phyloP scores from a whole-genome alignment of 2,329 filamentous ascomycete species.

The Purpureocillium lavendulum region DNA sequence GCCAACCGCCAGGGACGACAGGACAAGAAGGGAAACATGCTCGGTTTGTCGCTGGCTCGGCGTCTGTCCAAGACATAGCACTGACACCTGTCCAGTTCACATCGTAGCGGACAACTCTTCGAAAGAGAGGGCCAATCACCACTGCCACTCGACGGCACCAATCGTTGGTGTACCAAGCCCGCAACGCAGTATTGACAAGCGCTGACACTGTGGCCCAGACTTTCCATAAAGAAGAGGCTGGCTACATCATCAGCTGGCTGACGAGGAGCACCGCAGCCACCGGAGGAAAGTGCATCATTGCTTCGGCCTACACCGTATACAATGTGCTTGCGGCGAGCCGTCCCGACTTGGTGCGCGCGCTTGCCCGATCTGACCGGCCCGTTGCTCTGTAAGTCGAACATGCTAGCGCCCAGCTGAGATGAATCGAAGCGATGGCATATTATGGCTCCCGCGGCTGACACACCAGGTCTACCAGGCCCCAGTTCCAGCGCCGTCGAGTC shows the following conservation, averaged over 20 bases:
- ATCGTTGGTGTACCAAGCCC: slow-evolving; percentile 34
- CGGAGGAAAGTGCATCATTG: slow-evolving; percentile 59
- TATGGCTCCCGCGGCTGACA: slow-evolving; percentile 1
- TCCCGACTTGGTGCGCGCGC: slow-evolving; percentile 56
- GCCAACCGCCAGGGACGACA: slow-evolving; percentile 53
- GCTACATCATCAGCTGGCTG: slow-evolving; percentile 58
- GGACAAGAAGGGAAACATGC: slow-evolving; percentile 55
- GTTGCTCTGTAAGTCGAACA: slow-evolving; percentile 52
- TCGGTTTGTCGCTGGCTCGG: slow-evolving; percentile 33
- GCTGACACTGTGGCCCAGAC: slow-evolving; percentile 32
- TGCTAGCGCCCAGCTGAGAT: too few species aligned
- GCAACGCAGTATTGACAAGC: background rate
- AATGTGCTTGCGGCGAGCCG: slow-evolving; percentile 55
- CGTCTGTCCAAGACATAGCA: slow-evolving; percentile 1
- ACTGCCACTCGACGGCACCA: slow-evolving; percentile 49
- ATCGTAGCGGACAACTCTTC: slow-evolving; percentile 48
- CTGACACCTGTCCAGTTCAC: slow-evolving; percentile 35
- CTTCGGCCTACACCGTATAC: slow-evolving; percentile 59
- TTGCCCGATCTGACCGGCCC: slow-evolving; percentile 56
- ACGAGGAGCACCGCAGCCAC: slow-evolving; percentile 50
- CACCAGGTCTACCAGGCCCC: slow-evolving; percentile 30
- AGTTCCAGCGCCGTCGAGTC: slow-evolving; percentile 48
- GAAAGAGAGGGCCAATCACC: slow-evolving; percentile 39
- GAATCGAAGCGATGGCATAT: too few species aligned
- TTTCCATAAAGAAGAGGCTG: slow-evolving; percentile 63